Conservation (phyloP, 1,284 basidiomycete species). For the Xerocomus tenax region DNA sequence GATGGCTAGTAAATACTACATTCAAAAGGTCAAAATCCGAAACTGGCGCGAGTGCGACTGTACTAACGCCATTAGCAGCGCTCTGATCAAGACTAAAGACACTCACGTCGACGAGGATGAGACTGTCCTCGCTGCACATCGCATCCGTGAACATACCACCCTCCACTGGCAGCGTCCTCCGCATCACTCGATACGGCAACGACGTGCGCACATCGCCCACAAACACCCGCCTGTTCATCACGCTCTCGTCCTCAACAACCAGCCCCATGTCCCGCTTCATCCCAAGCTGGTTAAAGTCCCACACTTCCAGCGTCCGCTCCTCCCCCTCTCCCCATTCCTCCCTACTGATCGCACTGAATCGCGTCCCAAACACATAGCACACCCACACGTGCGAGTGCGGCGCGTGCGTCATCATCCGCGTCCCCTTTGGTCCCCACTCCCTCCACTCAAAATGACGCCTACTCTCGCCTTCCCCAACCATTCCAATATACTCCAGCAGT, state of each 20-base stretch:
- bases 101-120: conserved; percentile 46
- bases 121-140: conserved; percentile 49
- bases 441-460: conserved; percentile 37
- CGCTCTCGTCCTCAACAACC: conserved; percentile 16
- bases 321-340: conserved; percentile 3
- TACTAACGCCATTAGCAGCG: neutral
- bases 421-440: conserved; percentile 44
- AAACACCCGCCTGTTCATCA: conserved; percentile 29
- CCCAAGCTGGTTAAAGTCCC: conserved; percentile 48
- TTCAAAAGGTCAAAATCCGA: conserved; percentile 27
- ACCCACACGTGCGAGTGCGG: conserved; percentile 43
- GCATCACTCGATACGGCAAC: conserved; percentile 37
- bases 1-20: too few relatives aligned
- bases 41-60: conserved; percentile 22
- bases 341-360: conserved; percentile 31
- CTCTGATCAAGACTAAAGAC: neutral
- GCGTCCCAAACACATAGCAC: conserved; percentile 51
- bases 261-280: conserved; percentile 27
- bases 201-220: conserved; percentile 35
- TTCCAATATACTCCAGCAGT: conserved; percentile 33
- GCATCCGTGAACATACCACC: conserved; percentile 20
- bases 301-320: conserved; percentile 29
- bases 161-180: conserved; percentile 12
- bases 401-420: conserved; percentile 35
- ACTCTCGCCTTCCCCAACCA: conserved; percentile 17